Base-by-base conservation (phyloP, 169 alveolate genomes). In the Hammondia hammondi region DNA sequence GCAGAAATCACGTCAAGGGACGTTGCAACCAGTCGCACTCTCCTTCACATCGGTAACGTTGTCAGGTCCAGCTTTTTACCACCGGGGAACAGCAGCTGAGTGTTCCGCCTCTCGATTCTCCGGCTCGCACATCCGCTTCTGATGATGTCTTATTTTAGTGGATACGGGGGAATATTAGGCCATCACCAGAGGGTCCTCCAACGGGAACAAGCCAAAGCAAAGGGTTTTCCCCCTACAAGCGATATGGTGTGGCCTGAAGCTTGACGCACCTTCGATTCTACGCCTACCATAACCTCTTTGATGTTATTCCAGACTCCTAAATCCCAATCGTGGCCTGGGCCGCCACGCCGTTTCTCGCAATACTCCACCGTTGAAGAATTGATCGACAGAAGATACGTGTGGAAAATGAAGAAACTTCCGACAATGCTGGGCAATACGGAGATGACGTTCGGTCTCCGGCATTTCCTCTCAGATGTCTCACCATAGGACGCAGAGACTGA, bases 321-420 rank as follows among this genome's bases (percentile, higher is more conserved):
- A 37, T 96, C 96, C 89, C 95, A 96, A 46, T 95, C 94, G 77
- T 89, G 94, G 72, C 52, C 88, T 72, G 91, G 93, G 43, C 95
- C 96, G 48, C 94, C 93, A 48, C 96, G 94, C 32, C 96, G 95
- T 48, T 95, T 95, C 82, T 96, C 97, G 93, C 97, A 96, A 89
- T 92, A 96, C 91, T 96, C 97, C 89, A 96, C 93, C 24, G 97
- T 96, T 9, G 97, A 94, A 61, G 81, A 91, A 57, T 96, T 96
- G 7, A 94, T 91, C 67, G 96, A 91, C 70, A 96, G 93, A 70
- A 94, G 91, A 77, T 45, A 61, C 88, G 85, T 92, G 94, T 96
- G 97, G 92, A 95, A 96, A 52, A 96, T 81, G 95, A 92, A 91
- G 94, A 96, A 96, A 3, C 96, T 95, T 37, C 91, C 95, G 32